These are phyloP conservation scores for Pseudozyma tsukubaensis DNA, from an alignment of 1,284 basidiomycete species.

Conservation along the genomic window DNA sequence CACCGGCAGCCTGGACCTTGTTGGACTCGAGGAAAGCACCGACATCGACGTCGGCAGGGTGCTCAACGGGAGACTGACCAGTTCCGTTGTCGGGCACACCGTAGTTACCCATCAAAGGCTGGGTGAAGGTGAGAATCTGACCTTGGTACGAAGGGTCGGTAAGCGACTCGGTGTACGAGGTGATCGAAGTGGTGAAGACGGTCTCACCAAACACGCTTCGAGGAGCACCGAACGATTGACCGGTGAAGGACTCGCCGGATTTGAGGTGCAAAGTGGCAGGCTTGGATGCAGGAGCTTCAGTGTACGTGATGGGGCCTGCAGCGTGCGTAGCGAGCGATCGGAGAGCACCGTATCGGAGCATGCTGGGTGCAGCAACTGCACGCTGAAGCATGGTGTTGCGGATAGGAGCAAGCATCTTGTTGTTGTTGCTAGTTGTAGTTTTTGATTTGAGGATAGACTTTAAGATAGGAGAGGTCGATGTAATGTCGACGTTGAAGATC, in stretches of 20 bases:
- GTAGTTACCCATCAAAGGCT: conserved; percentile 98
- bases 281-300: conserved; percentile 60
- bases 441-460: conserved; percentile 7
- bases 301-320: conserved; percentile 54
- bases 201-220: conserved; percentile 94
- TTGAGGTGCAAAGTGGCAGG: conserved; percentile 93
- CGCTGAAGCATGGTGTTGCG: conserved; percentile 50
- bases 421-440: neutral
- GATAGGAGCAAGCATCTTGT: conserved; percentile 32
- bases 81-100: conserved; percentile 84
- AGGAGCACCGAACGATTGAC: conserved; percentile 88
- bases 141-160: conserved; percentile 98
- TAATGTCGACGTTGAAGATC: neutral
- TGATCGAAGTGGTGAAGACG: conserved; percentile 98
- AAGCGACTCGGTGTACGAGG: conserved; percentile 99
- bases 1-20: conserved; percentile 88
- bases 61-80: conserved; percentile 68
- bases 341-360: conserved; percentile 17
- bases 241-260: conserved; percentile 89
- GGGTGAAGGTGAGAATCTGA: conserved; percentile 97
- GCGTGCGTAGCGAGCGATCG: conserved; percentile 40
- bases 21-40: conserved; percentile 80
- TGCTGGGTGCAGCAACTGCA: conserved; percentile 17
- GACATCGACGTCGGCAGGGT: conserved; percentile 73
- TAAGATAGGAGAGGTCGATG: conserved; percentile 16